A percentile compares a stretch with the other conserved stretches of the same genome.
phyloP scores from a whole-genome alignment of 176 grass and related monocot genomes.

The Rhynchospora pubera region DNA sequence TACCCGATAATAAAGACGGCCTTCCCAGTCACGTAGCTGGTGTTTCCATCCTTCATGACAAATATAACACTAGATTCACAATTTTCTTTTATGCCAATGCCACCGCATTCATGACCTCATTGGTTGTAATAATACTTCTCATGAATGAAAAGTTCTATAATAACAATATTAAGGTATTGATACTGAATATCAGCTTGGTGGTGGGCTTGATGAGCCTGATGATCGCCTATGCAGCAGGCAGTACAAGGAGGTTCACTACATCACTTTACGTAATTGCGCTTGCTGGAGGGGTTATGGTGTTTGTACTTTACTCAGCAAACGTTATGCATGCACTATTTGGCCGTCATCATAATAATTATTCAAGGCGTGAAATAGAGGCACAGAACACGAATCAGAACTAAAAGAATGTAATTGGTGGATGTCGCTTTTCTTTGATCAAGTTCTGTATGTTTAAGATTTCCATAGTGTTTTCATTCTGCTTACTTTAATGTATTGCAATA shows the following conservation, averaged over 20 bases:
- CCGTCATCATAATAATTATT: no score
- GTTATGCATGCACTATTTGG: no score
- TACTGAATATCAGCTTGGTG: slow-evolving; percentile 38
- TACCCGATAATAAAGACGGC: neutral
- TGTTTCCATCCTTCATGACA: slow-evolving; percentile 20
- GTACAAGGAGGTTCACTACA: slow-evolving; percentile 26
- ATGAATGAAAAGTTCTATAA: slow-evolving; percentile 23
- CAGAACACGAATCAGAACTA: neutral
- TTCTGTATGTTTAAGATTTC: no score
- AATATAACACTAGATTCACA: neutral
- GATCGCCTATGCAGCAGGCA: slow-evolving; percentile 40
- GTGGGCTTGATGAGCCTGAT: slow-evolving; percentile 44
- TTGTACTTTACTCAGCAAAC: slow-evolving; percentile 14
- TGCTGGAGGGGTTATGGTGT: slow-evolving; percentile 20
- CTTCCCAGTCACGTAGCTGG: neutral
- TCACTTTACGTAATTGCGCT: slow-evolving; percentile 34
- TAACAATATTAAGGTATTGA: neutral
- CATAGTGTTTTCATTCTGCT: no score
- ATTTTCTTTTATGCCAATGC: slow-evolving; percentile 37
- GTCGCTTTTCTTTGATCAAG: no score
- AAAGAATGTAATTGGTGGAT: no score
- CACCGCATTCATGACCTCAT: slow-evolving; percentile 25
- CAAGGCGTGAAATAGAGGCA: neutral
- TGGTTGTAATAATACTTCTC: slow-evolving; percentile 26
- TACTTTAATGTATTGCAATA: no score